These are phyloP conservation scores for Phaeoacremonium minimum DNA, from an alignment of 2,329 filamentous ascomycete species.

Conservation along the genomic window DNA sequence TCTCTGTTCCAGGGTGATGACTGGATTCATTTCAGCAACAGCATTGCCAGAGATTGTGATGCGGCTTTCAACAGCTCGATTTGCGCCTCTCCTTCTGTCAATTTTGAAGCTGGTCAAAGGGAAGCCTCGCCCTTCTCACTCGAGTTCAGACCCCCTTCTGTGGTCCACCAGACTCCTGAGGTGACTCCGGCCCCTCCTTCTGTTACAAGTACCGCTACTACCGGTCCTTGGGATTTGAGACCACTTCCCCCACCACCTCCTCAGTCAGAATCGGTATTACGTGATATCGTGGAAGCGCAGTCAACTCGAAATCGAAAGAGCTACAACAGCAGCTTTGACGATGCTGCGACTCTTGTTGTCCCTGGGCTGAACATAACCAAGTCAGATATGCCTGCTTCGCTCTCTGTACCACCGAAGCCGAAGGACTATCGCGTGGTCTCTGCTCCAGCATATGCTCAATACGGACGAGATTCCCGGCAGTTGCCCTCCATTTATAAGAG, in stretches of 20 bases:
- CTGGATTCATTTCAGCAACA: slow-evolving; percentile 75
- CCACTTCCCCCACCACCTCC: slow-evolving; percentile 48
- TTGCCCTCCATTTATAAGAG: slow-evolving; percentile 48
- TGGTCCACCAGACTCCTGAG: slow-evolving; percentile 6
- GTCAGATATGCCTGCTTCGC: too few relatives aligned
- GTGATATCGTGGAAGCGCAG: too few relatives aligned
- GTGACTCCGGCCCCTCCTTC: slow-evolving; percentile 3
- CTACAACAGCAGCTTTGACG: too few relatives aligned
- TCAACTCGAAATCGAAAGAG: too few relatives aligned
- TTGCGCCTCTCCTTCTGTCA: slow-evolving; percentile 23
- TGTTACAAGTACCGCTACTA: slow-evolving; percentile 8
- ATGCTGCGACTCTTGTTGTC: too few relatives aligned
- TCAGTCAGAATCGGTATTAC: neutral
- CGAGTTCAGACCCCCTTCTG: slow-evolving; percentile 26
- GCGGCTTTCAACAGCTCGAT: slow-evolving; percentile 78
- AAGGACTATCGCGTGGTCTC: slow-evolving; percentile 44
- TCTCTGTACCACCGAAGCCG: slow-evolving; percentile 5
- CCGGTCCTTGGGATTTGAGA: slow-evolving; percentile 36
- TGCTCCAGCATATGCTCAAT: slow-evolving; percentile 42
- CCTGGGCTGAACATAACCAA: too few relatives aligned
- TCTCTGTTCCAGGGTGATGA: slow-evolving; percentile 35
- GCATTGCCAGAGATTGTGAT: slow-evolving; percentile 85
- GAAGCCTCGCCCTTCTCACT: slow-evolving; percentile 38
- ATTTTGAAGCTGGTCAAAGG: slow-evolving; percentile 13
- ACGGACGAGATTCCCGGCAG: slow-evolving; percentile 28